These are phyloP conservation scores for Tylopilus subfusipes DNA, from an alignment of 768 basidiomycete genomes.

Conservation along the genomic window DNA sequence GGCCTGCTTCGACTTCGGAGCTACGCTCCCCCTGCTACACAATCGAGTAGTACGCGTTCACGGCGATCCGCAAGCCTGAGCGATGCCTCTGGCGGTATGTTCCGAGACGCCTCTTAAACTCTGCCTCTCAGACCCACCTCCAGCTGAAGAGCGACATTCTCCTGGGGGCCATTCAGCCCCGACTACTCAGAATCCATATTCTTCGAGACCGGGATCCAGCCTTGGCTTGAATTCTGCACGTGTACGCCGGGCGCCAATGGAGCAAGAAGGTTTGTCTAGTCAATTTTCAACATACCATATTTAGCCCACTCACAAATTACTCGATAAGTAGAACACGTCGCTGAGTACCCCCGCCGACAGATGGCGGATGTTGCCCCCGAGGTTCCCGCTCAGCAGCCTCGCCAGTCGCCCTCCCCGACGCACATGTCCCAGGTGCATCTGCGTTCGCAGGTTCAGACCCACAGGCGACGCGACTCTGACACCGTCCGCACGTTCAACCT, in stretches of 20 bases:
- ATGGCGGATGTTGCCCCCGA: conserved; percentile 10
- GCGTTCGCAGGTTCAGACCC: conserved; percentile 37
- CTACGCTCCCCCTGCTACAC: conserved; percentile 25
- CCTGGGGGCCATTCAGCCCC: conserved; percentile 16
- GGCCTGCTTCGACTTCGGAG: conserved; percentile 26
- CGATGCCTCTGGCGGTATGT: conserved; percentile 44
- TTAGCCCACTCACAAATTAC: conserved; percentile 8
- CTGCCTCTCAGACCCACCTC: conserved; percentile 19
- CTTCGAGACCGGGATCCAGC: conserved; percentile 43
- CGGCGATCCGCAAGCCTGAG: conserved; percentile 77
- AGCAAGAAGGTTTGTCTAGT: conserved; percentile 40
- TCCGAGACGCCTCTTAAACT: conserved; percentile 24
- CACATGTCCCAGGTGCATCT: conserved; percentile 33
- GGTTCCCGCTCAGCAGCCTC: conserved; percentile 30
- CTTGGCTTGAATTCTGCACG: conserved; percentile 39
- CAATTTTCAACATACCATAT: conserved; percentile 8
- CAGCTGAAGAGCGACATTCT: conserved; percentile 29
- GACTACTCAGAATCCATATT: conserved; percentile 21
- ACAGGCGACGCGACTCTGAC: conserved; percentile 73
- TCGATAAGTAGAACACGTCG: conserved; percentile 23
- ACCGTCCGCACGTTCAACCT: conserved; percentile 55
- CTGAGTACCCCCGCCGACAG: conserved; percentile 24
- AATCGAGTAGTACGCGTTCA: conserved; percentile 51
- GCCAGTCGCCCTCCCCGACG: conserved; percentile 55
- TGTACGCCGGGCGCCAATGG: conserved; percentile 38